phyloP scores from a whole-genome alignment of 2,329 filamentous ascomycete genomes.

The Penicillium sp. region DNA sequence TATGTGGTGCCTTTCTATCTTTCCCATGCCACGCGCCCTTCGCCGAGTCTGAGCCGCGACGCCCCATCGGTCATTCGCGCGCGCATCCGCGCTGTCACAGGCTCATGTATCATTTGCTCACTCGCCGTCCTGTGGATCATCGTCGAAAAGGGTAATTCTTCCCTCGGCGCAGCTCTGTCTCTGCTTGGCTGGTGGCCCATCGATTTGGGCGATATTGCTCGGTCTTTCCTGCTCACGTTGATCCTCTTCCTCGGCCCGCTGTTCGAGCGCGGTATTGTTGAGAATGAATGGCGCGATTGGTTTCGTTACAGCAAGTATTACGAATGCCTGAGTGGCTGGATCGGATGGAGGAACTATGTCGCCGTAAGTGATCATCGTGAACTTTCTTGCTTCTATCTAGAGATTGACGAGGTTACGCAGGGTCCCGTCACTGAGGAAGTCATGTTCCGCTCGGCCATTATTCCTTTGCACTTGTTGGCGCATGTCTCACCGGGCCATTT shows the following conservation, averaged over 20 bases:
- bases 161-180: constrained; percentile 58
- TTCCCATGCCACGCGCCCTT: constrained; percentile 74
- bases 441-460: constrained; percentile 82
- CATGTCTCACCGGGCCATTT: constrained; percentile 56
- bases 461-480: constrained; percentile 77
- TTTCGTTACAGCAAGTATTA: constrained; percentile 54
- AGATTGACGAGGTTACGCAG: constrained; percentile 38
- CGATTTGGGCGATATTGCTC: constrained; percentile 61
- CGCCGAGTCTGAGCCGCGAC: constrained; percentile 75
- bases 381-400: not conserved
- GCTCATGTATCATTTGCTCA: constrained; percentile 70
- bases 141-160: constrained; percentile 51
- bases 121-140: constrained; percentile 66
- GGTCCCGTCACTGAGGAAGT: constrained; percentile 90
- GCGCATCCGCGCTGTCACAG: constrained; percentile 74
- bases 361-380: constrained; percentile 58
- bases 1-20: constrained; percentile 93
- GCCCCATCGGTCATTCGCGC: constrained; percentile 85
- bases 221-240: constrained; percentile 67
- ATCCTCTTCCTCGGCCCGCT: constrained; percentile 81
- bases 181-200: constrained; percentile 80
- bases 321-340: constrained; percentile 69
- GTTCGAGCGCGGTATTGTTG: constrained; percentile 73
- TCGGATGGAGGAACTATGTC: constrained; percentile 81
- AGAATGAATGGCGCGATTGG: constrained; percentile 68